Evolutionary conservation across 2,329 filamentous ascomycete species (phyloP).

Genomic region (Fusarium sp.): DNA sequence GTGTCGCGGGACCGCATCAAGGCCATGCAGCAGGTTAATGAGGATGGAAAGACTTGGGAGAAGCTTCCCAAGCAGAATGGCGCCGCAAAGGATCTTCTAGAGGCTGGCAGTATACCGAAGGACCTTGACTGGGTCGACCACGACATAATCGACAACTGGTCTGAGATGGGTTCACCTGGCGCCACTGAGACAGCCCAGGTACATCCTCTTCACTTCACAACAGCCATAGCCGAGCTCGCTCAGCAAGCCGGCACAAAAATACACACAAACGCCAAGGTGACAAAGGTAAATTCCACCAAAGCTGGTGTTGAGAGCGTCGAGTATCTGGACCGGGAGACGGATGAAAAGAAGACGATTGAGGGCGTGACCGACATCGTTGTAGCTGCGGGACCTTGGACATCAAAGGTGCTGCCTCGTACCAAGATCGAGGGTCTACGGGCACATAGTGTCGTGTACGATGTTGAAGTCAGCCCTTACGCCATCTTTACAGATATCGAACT

Average conservation of each 20-base stretch:
- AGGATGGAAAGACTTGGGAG: constrained; percentile 64
- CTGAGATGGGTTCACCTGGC: constrained; percentile 80
- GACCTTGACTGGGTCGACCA: constrained; percentile 88
- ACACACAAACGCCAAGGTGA: constrained; percentile 74
- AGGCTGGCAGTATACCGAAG: constrained; percentile 73
- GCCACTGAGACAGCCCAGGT: constrained; percentile 89
- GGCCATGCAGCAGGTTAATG: constrained; percentile 38
- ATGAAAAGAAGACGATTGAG: constrained; percentile 50
- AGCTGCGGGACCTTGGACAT: constrained; percentile 73
- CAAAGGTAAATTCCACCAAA: constrained; percentile 68
- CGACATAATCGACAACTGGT: constrained; percentile 75
- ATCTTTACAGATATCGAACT: constrained; percentile 89
- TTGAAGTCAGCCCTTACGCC: constrained; percentile 77
- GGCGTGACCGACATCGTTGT: constrained; percentile 67
- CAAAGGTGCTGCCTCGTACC: constrained; percentile 66
- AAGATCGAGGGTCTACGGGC: constrained; percentile 70
- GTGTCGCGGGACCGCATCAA: constrained; percentile 51
- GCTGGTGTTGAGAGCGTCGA: constrained; percentile 71
- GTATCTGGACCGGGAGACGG: constrained; percentile 63
- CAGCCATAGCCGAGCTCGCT: constrained; percentile 82
- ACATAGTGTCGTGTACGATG: constrained; percentile 74
- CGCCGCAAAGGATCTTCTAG: constrained; percentile 59
- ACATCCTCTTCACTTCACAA: constrained; percentile 92
- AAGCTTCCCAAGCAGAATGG: constrained; percentile 71
- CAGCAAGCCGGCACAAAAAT: constrained; percentile 76